Percentiles rank a stretch among this genome's conserved stretches.
These are phyloP conservation scores for Debaryomyces castellii DNA, from an alignment of 805 yeast species.

Conservation along the genomic window DNA sequence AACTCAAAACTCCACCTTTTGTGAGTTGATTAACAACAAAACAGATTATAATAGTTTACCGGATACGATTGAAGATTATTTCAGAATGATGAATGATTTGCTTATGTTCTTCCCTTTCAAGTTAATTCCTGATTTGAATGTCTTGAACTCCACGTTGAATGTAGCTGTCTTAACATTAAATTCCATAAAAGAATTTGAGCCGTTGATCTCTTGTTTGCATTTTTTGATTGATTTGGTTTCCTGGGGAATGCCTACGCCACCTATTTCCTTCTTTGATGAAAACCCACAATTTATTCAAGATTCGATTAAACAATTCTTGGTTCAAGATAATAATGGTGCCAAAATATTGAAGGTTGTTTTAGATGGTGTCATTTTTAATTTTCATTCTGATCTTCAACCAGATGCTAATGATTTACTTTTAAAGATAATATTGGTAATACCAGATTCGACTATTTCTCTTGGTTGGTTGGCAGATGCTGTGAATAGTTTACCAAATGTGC, in stretches of 20 bases:
- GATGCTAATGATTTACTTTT: constrained; percentile 77
- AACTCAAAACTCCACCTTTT: constrained; percentile 62
- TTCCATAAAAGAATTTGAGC: constrained; percentile 63
- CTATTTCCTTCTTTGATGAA: constrained; percentile 62
- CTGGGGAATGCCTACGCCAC: constrained; percentile 83
- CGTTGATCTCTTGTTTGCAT: constrained; percentile 68
- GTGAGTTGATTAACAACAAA: constrained; percentile 24
- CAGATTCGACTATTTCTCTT: constrained; percentile 43
- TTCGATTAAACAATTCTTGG: constrained; percentile 46
- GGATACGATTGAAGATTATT: constrained; percentile 84
- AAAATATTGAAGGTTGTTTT: constrained; percentile 53
- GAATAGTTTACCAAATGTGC: constrained; percentile 60
- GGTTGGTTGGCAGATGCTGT: constrained; percentile 65
- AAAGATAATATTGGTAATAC: constrained; percentile 54
- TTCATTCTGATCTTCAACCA: constrained; percentile 64
- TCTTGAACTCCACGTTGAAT: constrained; percentile 54
- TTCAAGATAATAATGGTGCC: constrained; percentile 51
- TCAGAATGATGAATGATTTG: constrained; percentile 74
- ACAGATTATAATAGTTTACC: constrained; percentile 43
- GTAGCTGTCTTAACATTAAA: constrained; percentile 55
- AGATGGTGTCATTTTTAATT: constrained; percentile 67
- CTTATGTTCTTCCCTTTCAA: constrained; percentile 70
- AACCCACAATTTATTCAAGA: constrained; percentile 54
- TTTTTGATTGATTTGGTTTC: constrained; percentile 77
- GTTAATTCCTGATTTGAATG: constrained; percentile 43